A percentile compares a stretch with the other conserved stretches of the same genome.
Evolutionary conservation across 1,284 basidiomycete species (phyloP).

Genomic region (Ustilago loliicola): DNA sequence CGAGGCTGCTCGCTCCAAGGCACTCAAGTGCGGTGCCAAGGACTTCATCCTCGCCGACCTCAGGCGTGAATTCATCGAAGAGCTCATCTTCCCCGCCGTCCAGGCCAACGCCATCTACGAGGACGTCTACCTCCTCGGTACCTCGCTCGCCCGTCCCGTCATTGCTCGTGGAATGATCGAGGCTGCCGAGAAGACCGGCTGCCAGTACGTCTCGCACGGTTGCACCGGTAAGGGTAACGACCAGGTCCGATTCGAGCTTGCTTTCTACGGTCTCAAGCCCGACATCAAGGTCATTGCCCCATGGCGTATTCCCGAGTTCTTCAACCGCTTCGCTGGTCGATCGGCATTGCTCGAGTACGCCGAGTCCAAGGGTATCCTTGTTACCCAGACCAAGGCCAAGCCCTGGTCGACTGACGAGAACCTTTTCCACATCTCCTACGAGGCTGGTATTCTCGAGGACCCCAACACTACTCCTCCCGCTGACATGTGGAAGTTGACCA

Average conservation of each 20-base stretch:
- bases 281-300: conserved; percentile 99
- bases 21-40: conserved; percentile 90
- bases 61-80: conserved; percentile 93
- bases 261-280: conserved; percentile 98
- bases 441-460: conserved; percentile 98
- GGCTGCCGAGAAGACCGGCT: conserved; percentile 82
- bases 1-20: conserved; percentile 90
- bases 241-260: conserved; percentile 98
- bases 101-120: conserved; percentile 99
- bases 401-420: conserved; percentile 99
- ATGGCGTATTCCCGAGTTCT: conserved; percentile 97
- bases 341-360: conserved; percentile 92
- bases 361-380: conserved; percentile 88
- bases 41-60: conserved; percentile 96
- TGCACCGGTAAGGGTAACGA: conserved; percentile 99
- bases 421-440: conserved; percentile 99
- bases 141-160: conserved; percentile 96
- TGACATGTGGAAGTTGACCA: conserved; percentile 99
- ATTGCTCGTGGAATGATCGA: conserved; percentile 99
- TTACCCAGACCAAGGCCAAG: conserved; percentile 94
- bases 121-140: conserved; percentile 98
- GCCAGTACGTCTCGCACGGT: conserved; percentile 88
- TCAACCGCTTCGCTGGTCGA: conserved; percentile 95
- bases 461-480: conserved; percentile 91
- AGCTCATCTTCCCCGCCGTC: conserved; percentile 95